Evolutionary conservation across 169 alveolate species (phyloP), one percentile per base, ranked within the genome.

Genomic region (Plasmodium coatneyi): DNA sequence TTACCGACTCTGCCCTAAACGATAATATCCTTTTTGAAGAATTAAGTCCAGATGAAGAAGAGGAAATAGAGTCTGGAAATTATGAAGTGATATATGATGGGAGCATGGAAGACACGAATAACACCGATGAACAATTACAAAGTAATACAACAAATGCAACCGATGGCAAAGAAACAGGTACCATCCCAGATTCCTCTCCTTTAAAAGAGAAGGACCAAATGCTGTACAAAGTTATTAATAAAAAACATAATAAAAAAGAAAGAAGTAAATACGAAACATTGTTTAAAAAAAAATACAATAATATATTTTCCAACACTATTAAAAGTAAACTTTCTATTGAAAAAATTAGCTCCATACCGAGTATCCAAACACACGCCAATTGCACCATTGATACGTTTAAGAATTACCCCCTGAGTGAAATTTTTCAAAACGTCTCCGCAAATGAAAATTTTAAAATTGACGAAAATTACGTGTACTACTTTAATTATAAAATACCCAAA

Each of bases 191-290:
- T 76, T 12, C 60, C 43, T 5, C 34, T 43, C 41, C 46, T 30
- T 34, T 36, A 79, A 36, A 60, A 87, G 66, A 56, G 28, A 79
- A 32, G 22, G 34, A 56, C 16, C 43, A 25, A 34, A 79, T 54
- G 41, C 66, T 78, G 14, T 30, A 71, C 83, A 72, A 72, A 22
- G 32, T 84, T 84, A 74, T 74, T 28, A 89, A 60, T 36, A 89
- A 89, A 79, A 89, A 89, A 25, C 94, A 89, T 78, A 89, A 89
- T 60, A 89, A 89, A 80, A 89, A 89, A 71, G 46, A 78, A 89
- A 89, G 3, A 89, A 89, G 94, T 60, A 89, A 89, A 79, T 89
- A 89, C 81, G 94, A 89, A 89, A 49, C 74, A 56, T 89, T 89
- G 71, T 89, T 89, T 89, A 89, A 89, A 60, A 84, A 79, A 71